Evolutionary conservation across 1,284 basidiomycete genomes (phyloP).

Genomic region (Sphaerobolus stellatus): DNA sequence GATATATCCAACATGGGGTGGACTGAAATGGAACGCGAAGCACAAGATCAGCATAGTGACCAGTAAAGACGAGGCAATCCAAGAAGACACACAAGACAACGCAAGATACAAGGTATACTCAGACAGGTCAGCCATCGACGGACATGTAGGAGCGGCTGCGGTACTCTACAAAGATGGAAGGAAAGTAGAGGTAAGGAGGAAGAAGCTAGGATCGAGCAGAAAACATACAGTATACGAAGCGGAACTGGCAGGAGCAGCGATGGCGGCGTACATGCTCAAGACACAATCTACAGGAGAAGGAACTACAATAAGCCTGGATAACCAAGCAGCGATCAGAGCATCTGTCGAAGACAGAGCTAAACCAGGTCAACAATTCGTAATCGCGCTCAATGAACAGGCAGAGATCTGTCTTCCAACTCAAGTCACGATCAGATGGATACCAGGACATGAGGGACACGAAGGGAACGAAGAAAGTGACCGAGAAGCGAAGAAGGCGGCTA

Average conservation of each 20-base stretch:
- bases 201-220: not conserved
- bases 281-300: not conserved
- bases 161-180: not conserved
- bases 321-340: conserved; percentile 1
- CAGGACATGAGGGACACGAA: conserved; percentile 18
- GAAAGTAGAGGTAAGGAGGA: not conserved
- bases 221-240: not conserved
- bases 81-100: not conserved
- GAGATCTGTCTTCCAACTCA: not conserved
- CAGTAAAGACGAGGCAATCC: not conserved
- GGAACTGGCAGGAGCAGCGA: not conserved
- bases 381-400: not conserved
- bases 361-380: not conserved
- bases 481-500: conserved; percentile 21
- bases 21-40: not conserved
- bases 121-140: not conserved
- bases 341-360: not conserved
- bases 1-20: not conserved
- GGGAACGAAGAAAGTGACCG: conserved; percentile 24
- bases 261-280: not conserved
- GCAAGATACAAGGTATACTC: not conserved
- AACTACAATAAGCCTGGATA: not conserved
- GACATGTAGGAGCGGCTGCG: not conserved
- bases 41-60: not conserved
- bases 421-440: conserved; percentile 14